Evolutionary conservation across 805 yeast genomes (phyloP).

Genomic region (Metschnikowia hibisci): DNA sequence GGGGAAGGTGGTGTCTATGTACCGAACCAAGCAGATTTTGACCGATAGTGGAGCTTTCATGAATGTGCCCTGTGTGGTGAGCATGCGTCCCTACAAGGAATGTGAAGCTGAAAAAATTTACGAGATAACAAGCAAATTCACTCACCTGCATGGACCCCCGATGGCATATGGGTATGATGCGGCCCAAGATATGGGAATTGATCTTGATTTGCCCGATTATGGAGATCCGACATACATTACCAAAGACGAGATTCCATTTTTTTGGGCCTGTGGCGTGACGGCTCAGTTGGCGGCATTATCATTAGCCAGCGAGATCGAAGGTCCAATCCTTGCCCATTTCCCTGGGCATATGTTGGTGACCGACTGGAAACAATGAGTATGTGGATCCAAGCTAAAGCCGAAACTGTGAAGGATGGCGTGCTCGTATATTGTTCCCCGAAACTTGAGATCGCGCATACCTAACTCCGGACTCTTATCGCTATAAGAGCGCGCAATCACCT

Average conservation of each 20-base stretch:
- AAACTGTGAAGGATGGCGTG: slow-evolving; percentile 10
- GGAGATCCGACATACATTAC: slow-evolving; percentile 30
- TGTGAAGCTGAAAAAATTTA: slow-evolving; percentile 27
- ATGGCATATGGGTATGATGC: slow-evolving; percentile 41
- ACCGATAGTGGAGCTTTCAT: slow-evolving; percentile 29
- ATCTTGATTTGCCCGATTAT: slow-evolving; percentile 31
- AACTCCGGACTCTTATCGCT: slow-evolving; percentile 4
- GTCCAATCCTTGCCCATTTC: slow-evolving; percentile 30
- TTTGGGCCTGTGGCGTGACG: slow-evolving; percentile 46
- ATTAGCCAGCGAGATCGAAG: slow-evolving; percentile 24
- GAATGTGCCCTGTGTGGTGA: slow-evolving; percentile 34
- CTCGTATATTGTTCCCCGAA: slow-evolving; percentile 1
- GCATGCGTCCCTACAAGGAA: slow-evolving; percentile 38
- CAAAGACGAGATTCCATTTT: slow-evolving; percentile 38
- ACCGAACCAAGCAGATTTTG: slow-evolving; percentile 8
- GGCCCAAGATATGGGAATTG: slow-evolving; percentile 32
- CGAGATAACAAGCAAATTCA: slow-evolving; percentile 26
- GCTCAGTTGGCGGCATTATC: slow-evolving; percentile 33
- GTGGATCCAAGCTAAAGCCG: slow-evolving; percentile 1
- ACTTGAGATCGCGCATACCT: background rate
- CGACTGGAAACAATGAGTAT: slow-evolving; percentile 22
- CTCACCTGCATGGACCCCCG: slow-evolving; percentile 39
- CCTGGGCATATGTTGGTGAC: slow-evolving; percentile 37
- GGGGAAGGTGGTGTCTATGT: slow-evolving; percentile 13
- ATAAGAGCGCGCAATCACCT: slow-evolving; percentile 1